A percentile compares a stretch with the other conserved stretches of the same genome.
Evolutionary conservation across 257 asterid species (phyloP).

Genomic region (Fraxinus quadrangulata): DNA sequence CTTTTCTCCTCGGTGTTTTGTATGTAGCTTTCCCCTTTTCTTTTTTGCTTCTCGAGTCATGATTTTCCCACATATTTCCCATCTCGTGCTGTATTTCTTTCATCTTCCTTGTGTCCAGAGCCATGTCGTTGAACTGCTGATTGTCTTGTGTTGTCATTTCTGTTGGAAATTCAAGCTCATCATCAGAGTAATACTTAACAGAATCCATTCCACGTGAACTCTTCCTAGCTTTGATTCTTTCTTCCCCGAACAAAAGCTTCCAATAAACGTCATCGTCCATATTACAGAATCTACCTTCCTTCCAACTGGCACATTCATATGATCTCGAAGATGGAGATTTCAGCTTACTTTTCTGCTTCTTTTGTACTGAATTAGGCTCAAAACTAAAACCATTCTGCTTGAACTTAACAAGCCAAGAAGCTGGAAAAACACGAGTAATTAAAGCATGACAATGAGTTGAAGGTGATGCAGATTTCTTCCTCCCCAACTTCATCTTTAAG

Average conservation of each 20-base stretch:
- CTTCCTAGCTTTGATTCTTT: conserved; percentile 32
- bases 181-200: conserved; percentile 39
- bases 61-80: conserved; percentile 16
- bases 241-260: conserved; percentile 63
- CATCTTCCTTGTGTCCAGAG: conserved; percentile 34
- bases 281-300: conserved; percentile 50
- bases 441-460: conserved; percentile 37
- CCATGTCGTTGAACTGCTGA: conserved; percentile 42
- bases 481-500: conserved; percentile 44
- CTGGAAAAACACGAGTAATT: conserved; percentile 51
- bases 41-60: conserved; percentile 24
- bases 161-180: conserved; percentile 35
- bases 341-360: conserved; percentile 26
- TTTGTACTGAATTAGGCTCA: conserved; percentile 23
- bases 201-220: conserved; percentile 47
- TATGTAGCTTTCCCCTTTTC: neutral
- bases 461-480: conserved; percentile 32
- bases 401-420: conserved; percentile 67
- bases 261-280: conserved; percentile 64
- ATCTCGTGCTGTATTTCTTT: conserved; percentile 29
- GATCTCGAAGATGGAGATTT: conserved; percentile 24
- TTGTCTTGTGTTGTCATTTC: conserved; percentile 23
- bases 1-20: no score
- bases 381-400: conserved; percentile 38
- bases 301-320: conserved; percentile 18